Conservation (phyloP, 257 asterid species). For the Nicotiana tabacum region DNA sequence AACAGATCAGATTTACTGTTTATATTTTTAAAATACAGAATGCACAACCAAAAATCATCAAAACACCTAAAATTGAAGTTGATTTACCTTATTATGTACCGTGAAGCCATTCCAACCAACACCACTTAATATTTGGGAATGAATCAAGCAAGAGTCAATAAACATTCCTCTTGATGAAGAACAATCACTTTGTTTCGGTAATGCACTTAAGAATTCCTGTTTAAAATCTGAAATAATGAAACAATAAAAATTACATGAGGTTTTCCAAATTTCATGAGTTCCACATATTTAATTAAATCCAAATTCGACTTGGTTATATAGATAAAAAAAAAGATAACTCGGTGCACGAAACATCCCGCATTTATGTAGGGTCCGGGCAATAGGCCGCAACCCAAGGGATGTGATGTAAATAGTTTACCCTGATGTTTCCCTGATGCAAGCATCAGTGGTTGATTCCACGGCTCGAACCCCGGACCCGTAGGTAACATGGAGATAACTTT, state of each 20-base stretch:
- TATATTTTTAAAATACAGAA: neutral
- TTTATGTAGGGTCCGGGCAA: no score
- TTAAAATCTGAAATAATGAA: conserved; percentile 1
- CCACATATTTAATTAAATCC: neutral
- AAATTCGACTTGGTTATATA: neutral
- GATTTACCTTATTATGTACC: neutral
- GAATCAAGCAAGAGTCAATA: conserved; percentile 1
- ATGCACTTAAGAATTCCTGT: conserved; percentile 1
- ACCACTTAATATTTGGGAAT: neutral
- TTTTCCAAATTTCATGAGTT: neutral
- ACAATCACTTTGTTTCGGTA: neutral
- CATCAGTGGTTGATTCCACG: no score
- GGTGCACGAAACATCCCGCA: no score
- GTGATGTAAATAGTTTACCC: no score
- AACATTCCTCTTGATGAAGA: conserved; percentile 10
- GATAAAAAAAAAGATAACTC: no score
- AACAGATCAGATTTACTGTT: no score
- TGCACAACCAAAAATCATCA: neutral
- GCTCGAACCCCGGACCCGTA: no score
- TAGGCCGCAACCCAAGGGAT: no score
- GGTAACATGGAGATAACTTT: no score
- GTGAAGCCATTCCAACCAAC: neutral
- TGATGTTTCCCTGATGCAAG: no score
- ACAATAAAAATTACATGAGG: neutral
- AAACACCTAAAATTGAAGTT: neutral